These are phyloP conservation scores for Rubia balearica DNA, from an alignment of 305 asterid genomes.

Conservation along the genomic window DNA sequence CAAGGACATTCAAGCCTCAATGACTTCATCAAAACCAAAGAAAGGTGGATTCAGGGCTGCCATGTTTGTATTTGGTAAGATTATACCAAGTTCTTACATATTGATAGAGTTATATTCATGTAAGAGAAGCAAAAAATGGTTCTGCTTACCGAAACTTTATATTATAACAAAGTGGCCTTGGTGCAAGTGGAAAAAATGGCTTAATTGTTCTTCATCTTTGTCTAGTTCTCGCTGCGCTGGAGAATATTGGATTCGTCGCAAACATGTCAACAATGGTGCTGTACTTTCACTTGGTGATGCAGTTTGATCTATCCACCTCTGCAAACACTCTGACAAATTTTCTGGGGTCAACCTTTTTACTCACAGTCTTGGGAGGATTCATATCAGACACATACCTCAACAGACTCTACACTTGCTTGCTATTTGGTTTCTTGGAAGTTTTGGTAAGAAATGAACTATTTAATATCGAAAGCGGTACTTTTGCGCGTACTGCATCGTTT, in stretches of 20 bases:
- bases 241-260: conserved; percentile 68
- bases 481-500: neutral
- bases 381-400: conserved; percentile 55
- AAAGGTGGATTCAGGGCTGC: conserved; percentile 19
- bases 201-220: neutral
- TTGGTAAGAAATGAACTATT: conserved; percentile 23
- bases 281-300: conserved; percentile 57
- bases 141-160: neutral
- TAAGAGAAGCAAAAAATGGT: neutral
- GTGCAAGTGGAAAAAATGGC: neutral
- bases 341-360: conserved; percentile 57
- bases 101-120: neutral
- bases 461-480: neutral
- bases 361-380: conserved; percentile 56
- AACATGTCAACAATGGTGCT: conserved; percentile 71
- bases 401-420: conserved; percentile 46
- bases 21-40: neutral
- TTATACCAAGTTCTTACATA: neutral
- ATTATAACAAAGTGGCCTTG: neutral
- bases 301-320: conserved; percentile 47
- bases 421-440: conserved; percentile 49
- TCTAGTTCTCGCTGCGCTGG: conserved; percentile 49
- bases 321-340: conserved; percentile 72
- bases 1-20: conserved; percentile 1
- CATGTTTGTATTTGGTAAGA: conserved; percentile 16